Evolutionary conservation across 2,329 filamentous ascomycete species (phyloP).

Genomic region (Monilinia aucupariae): DNA sequence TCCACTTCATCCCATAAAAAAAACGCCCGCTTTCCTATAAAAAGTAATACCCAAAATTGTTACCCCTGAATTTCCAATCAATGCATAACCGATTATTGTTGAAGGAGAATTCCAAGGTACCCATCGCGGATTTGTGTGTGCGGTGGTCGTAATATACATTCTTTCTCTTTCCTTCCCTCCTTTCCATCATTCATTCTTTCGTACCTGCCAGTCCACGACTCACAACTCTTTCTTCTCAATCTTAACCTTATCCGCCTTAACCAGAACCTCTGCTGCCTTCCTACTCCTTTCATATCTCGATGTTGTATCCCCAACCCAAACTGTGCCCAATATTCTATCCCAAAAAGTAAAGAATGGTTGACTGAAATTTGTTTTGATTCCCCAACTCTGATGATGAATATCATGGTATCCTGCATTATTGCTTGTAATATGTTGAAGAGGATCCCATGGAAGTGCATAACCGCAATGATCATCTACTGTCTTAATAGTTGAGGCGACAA

Average conservation of each 20-base stretch:
- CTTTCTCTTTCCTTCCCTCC: not conserved
- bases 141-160: conserved; percentile 12
- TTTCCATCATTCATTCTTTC: not conserved
- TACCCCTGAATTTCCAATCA: conserved; percentile 11
- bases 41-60: conserved; percentile 2
- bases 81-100: conserved; percentile 7
- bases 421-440: conserved; percentile 81
- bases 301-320: conserved; percentile 33
- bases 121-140: not conserved
- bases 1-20: not conserved
- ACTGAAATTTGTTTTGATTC: conserved; percentile 91
- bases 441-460: conserved; percentile 93
- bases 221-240: conserved; percentile 1
- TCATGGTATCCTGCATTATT: conserved; percentile 98
- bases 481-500: conserved; percentile 84
- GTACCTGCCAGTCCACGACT: not conserved
- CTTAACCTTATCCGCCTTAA: conserved; percentile 27
- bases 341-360: conserved; percentile 95
- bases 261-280: conserved; percentile 32
- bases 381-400: conserved; percentile 98
- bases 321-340: conserved; percentile 74
- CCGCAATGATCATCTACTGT: conserved; percentile 97
- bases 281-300: conserved; percentile 29
- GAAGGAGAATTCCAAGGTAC: not conserved
- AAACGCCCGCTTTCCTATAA: conserved; percentile 5